Evolutionary conservation across 2,329 filamentous ascomycete genomes (phyloP).

Genomic region (Nigrospora oryzae): DNA sequence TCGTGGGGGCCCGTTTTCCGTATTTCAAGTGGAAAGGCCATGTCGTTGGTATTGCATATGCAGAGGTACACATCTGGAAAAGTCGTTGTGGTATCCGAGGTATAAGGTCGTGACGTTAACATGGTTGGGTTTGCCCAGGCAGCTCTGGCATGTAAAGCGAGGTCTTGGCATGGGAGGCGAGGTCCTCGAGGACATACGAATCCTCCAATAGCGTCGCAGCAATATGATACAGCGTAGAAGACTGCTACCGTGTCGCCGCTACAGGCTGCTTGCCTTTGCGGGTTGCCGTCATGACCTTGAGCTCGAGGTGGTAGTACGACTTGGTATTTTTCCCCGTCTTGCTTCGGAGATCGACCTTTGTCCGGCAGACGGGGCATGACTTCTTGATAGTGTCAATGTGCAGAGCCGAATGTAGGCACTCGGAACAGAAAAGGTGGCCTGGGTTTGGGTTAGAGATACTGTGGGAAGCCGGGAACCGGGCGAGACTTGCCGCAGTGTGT

Average conservation of each 20-base stretch:
- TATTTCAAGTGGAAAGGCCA: too few species aligned
- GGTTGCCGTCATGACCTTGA: conserved; percentile 53
- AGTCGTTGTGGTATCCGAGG: too few species aligned
- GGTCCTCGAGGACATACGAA: too few species aligned
- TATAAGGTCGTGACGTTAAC: too few species aligned
- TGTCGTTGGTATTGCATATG: too few species aligned
- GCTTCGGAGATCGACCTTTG: conserved; percentile 43
- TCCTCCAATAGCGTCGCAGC: too few species aligned
- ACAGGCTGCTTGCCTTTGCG: conserved; percentile 39
- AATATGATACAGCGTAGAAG: not conserved
- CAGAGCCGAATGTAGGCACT: conserved; percentile 53
- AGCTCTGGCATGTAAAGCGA: too few species aligned
- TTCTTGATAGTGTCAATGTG: conserved; percentile 46
- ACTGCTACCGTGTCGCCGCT: conserved; percentile 7
- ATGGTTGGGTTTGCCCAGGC: too few species aligned
- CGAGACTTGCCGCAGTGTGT: conserved; percentile 55
- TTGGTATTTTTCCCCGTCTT: conserved; percentile 31
- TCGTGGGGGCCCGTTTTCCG: too few species aligned
- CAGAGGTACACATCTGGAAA: too few species aligned
- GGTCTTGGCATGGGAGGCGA: too few species aligned
- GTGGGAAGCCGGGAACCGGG: not conserved
- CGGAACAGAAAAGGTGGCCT: conserved; percentile 59
- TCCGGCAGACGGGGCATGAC: conserved; percentile 56
- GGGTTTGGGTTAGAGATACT: conserved; percentile 6
- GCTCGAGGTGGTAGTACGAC: conserved; percentile 49